Conservation (phyloP, 2,329 filamentous ascomycete genomes). For the Cladosporium halotolerans region DNA sequence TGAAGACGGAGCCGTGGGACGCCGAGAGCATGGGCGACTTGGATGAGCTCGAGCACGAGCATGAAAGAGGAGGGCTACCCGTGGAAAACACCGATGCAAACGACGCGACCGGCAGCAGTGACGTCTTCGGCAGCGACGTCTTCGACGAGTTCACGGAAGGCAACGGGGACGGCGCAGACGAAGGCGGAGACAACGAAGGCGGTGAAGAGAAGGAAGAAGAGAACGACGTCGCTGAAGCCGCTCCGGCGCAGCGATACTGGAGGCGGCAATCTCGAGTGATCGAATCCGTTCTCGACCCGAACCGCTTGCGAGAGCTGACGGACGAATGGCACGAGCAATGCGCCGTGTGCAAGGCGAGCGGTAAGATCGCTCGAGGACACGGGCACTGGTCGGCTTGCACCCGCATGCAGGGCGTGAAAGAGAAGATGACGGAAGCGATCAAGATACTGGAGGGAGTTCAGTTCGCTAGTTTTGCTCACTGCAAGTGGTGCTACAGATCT, state of each 20-base stretch:
- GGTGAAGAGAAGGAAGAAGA: background rate
- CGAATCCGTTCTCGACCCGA: background rate
- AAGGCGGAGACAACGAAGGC: background rate
- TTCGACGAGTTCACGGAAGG: background rate
- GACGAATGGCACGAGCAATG: background rate
- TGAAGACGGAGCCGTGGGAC: background rate
- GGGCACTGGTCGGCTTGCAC: background rate
- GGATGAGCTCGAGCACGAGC: background rate
- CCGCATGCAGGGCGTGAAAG: background rate
- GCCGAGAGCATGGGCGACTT: background rate
- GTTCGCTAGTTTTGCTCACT: background rate
- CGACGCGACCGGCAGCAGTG: background rate
- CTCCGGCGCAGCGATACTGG: background rate
- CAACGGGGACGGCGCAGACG: background rate
- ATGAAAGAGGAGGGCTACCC: background rate
- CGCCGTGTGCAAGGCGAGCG: background rate
- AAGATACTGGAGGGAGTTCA: background rate
- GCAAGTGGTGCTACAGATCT: background rate
- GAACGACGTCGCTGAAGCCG: background rate
- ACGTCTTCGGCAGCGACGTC: background rate
- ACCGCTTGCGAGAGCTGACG: background rate
- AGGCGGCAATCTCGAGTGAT: background rate
- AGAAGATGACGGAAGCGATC: background rate
- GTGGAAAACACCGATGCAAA: background rate
- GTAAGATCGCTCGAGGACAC: background rate